Evolutionary conservation across 805 yeast species (phyloP), one percentile per base, ranked within the genome.

Genomic region (Hanseniaspora nectarophila): DNA sequence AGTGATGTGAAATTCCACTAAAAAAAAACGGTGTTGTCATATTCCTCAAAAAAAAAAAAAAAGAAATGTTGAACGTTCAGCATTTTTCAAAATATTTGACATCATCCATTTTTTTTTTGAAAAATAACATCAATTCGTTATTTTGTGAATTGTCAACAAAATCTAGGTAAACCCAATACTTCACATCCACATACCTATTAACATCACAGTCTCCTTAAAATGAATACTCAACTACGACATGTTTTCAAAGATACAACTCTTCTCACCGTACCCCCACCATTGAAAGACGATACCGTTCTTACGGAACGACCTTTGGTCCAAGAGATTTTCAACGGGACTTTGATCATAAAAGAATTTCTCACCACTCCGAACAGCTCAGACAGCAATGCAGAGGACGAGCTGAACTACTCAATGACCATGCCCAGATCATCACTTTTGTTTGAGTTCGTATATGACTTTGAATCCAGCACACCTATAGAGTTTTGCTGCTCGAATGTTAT

Each of bases 201-300:
- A 12, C 45, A 16, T 43, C n/a, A 9, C 2, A 12, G 21, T 31
- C n/a, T 13, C n/a, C 13, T 10, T 7, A 23, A 34, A 4, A 45
- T 45, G 50, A 28, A 35, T 4, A 12, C 46, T 5, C 53, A 42
- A 18, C 53, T 49, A 31, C 53, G 53, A 49, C 53, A 49, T 28
- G 3, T 13, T 7, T 49, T 49, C 20, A 20, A 10, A 5, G 20
- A 42, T 21, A 23, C 38, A n/a, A 4, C 44, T 7, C 23, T 49
- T 4, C 16, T 42, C 23, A 49, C 53, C 5, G 44, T 49, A 3
- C 53, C 53, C 9, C 53, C 53, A 12, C 53, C 53, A 1, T 3
- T 26, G 23, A 49, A 49, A 12, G 53, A 49, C 15, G 53, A 49
- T 31, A 40, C 31, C 1, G 26, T 49, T 18, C 24, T 26, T 3